Evolutionary conservation across 306 rosid species (phyloP).

Genomic region (Citrullus amarus): DNA sequence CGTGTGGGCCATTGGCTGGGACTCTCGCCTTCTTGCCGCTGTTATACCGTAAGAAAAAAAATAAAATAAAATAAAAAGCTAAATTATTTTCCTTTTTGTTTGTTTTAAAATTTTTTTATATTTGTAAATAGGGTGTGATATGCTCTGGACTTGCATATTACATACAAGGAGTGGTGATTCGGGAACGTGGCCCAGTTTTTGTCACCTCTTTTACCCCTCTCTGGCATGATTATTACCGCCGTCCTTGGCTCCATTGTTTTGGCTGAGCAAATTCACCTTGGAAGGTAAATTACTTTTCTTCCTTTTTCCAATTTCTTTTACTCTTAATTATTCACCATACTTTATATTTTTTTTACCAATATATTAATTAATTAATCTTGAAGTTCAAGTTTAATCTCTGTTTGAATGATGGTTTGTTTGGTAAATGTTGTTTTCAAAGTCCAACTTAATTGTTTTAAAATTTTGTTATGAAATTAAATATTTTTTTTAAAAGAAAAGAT

Average conservation of each 20-base stretch:
- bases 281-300: conserved; percentile 32
- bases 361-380: too few relatives aligned
- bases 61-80: too few relatives aligned
- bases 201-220: conserved; percentile 89
- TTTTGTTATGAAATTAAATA: too few relatives aligned
- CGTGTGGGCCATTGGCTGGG: conserved; percentile 89
- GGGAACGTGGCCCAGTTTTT: conserved; percentile 86
- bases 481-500: too few relatives aligned
- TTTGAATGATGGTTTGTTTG: too few relatives aligned
- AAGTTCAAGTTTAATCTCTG: too few relatives aligned
- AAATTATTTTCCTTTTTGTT: not conserved
- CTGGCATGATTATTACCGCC: conserved; percentile 86
- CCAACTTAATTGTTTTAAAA: too few relatives aligned
- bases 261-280: conserved; percentile 68
- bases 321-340: too few relatives aligned
- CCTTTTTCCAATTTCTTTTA: not conserved
- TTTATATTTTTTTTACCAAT: too few relatives aligned
- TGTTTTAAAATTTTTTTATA: too few relatives aligned
- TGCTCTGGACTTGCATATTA: conserved; percentile 95
- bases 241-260: conserved; percentile 64
- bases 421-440: too few relatives aligned
- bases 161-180: conserved; percentile 74
- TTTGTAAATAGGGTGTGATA: conserved; percentile 86
- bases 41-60: conserved; percentile 32
- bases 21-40: conserved; percentile 87